These are phyloP conservation scores for Chaetomiaceae sp. DNA, from an alignment of 2,329 filamentous ascomycete species.

Conservation along the genomic window DNA sequence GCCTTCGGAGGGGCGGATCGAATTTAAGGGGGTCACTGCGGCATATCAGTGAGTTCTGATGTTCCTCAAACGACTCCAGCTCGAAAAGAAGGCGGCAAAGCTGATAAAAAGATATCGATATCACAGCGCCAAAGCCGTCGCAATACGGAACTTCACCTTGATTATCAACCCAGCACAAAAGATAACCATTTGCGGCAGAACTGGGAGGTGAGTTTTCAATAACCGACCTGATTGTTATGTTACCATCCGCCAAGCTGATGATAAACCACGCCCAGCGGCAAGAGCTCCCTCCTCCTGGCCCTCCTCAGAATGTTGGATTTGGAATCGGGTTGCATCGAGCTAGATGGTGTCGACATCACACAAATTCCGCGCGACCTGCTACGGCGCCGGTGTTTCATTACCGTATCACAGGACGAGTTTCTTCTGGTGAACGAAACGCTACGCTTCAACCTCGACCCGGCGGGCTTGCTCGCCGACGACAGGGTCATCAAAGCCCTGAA, in stretches of 20 bases:
- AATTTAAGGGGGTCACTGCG: constrained; percentile 29
- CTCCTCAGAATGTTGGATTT: constrained; percentile 47
- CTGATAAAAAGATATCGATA: too few relatives aligned
- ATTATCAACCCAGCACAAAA: constrained; percentile 40
- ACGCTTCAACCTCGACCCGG: constrained; percentile 40
- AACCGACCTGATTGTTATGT: too few relatives aligned
- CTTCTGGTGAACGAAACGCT: constrained; percentile 41
- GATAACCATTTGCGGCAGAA: constrained; percentile 50
- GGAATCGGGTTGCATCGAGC: constrained; percentile 38
- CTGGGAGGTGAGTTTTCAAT: too few relatives aligned
- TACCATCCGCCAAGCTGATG: too few relatives aligned
- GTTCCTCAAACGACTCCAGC: background rate
- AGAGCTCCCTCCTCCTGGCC: constrained; percentile 41
- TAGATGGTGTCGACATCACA: constrained; percentile 46
- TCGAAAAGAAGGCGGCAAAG: too few relatives aligned
- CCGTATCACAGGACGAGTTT: constrained; percentile 43
- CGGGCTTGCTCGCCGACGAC: constrained; percentile 31
- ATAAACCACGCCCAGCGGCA: too few relatives aligned
- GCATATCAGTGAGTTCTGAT: constrained; percentile 27
- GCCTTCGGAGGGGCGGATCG: constrained; percentile 32
- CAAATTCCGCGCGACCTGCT: constrained; percentile 40
- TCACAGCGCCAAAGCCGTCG: constrained; percentile 17
- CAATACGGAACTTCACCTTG: constrained; percentile 29
- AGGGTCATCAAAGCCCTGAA: constrained; percentile 40
- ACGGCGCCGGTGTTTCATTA: constrained; percentile 38